These are phyloP conservation scores for Taiozyma onychis DNA, from an alignment of 1,139 yeast species.

Conservation along the genomic window DNA sequence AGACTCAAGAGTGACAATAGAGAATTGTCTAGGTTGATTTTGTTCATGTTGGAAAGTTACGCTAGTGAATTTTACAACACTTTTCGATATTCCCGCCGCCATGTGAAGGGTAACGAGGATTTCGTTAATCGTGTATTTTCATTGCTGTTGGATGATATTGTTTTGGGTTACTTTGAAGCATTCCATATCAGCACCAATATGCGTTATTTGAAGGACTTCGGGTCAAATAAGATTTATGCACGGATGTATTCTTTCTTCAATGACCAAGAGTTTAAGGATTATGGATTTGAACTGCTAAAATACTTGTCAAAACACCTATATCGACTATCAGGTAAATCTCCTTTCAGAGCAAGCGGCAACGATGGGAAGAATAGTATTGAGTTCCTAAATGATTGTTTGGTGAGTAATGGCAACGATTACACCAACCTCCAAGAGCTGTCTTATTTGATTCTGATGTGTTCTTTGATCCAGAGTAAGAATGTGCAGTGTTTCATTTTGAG, in stretches of 20 bases:
- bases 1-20: neutral
- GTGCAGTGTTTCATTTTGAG: constrained; percentile 6
- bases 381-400: neutral
- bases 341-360: neutral
- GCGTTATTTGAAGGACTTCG: neutral
- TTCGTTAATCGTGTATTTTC: neutral
- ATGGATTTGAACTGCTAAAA: neutral
- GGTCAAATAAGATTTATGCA: neutral
- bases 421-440: neutral
- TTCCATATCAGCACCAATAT: neutral
- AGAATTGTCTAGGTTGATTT: neutral
- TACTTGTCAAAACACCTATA: neutral
- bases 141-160: neutral
- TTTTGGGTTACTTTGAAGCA: neutral
- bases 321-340: neutral
- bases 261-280: neutral
- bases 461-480: constrained; percentile 4
- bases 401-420: neutral
- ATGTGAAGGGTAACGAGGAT: neutral
- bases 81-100: neutral
- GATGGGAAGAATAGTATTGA: neutral
- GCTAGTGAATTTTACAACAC: neutral
- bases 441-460: constrained; percentile 1
- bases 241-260: neutral
- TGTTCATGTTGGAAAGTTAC: neutral